Conservation (phyloP, 495 filamentous ascomycete genomes). For the Neurospora tetrasperma region DNA sequence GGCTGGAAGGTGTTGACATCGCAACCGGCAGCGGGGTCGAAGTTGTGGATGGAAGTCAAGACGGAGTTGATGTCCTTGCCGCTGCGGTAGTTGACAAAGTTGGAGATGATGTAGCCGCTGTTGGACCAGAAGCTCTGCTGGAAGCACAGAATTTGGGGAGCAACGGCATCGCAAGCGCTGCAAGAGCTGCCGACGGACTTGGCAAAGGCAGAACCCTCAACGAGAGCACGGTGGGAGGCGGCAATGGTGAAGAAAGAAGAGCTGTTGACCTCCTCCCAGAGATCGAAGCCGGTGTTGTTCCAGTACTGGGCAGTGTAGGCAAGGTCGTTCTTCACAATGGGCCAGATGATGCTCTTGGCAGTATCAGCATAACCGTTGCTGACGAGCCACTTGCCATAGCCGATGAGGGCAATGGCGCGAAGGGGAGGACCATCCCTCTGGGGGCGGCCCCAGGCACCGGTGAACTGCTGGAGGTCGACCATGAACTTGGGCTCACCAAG, state of each 20-base stretch:
- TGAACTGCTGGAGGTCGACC: constrained; percentile 49
- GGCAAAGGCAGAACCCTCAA: constrained; percentile 55
- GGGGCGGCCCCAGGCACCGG: constrained; percentile 58
- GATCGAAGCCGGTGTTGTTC: constrained; percentile 57
- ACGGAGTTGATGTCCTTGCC: constrained; percentile 56
- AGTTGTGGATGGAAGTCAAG: constrained; percentile 52
- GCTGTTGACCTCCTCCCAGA: constrained; percentile 62
- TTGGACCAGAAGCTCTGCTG: constrained; percentile 53
- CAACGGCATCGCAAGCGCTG: constrained; percentile 39
- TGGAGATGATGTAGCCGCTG: constrained; percentile 46
- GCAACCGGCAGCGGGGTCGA: constrained; percentile 50
- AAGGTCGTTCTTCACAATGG: constrained; percentile 56
- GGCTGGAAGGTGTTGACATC: constrained; percentile 52
- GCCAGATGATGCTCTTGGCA: constrained; percentile 41
- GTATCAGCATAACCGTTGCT: constrained; percentile 36
- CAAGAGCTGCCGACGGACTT: constrained; percentile 32
- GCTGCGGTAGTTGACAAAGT: constrained; percentile 38
- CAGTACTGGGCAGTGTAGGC: constrained; percentile 64
- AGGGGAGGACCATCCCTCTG: constrained; percentile 64
- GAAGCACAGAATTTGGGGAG: constrained; percentile 53
- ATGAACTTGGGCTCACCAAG: constrained; percentile 54
- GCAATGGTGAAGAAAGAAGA: constrained; percentile 48
- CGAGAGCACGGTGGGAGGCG: constrained; percentile 39
- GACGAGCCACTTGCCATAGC: constrained; percentile 39
- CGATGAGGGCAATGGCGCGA: constrained; percentile 47